Percentiles rank a stretch among this genome's conserved stretches.
phyloP scores from a whole-genome alignment of 2,329 filamentous ascomycete genomes.

The Chaetothyriales sp. region DNA sequence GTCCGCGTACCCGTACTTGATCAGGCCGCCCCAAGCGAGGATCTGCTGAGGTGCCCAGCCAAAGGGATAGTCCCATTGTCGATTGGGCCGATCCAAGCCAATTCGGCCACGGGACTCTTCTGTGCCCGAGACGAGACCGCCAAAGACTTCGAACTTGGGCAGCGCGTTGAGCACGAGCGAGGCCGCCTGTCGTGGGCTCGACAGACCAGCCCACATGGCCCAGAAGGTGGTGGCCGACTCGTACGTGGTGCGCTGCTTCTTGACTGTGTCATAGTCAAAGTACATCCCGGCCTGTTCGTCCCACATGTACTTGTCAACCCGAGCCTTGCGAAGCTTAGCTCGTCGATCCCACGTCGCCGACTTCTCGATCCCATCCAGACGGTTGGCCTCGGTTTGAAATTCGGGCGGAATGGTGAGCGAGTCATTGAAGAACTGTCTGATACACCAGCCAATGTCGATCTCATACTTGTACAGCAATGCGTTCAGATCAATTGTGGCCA shows the following conservation, averaged over 20 bases:
- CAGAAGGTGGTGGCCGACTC: constrained; percentile 91
- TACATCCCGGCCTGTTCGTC: constrained; percentile 85
- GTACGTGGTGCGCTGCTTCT: constrained; percentile 65
- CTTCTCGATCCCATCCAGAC: constrained; percentile 57
- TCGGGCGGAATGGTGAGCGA: constrained; percentile 66
- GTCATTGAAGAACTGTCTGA: constrained; percentile 72
- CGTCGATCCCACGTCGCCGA: constrained; percentile 84
- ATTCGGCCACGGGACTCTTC: constrained; percentile 72
- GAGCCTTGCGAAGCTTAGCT: constrained; percentile 65
- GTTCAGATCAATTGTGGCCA: constrained; percentile 90
- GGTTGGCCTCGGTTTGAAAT: constrained; percentile 54
- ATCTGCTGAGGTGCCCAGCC: constrained; percentile 99
- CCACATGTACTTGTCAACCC: constrained; percentile 90
- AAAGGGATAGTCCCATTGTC: constrained; percentile 97
- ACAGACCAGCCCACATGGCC: constrained; percentile 89
- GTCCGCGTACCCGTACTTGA: constrained; percentile 80
- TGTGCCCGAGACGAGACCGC: constrained; percentile 78
- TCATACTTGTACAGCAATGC: constrained; percentile 95
- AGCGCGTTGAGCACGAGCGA: constrained; percentile 66
- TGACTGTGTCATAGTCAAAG: constrained; percentile 88
- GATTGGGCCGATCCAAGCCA: constrained; percentile 70
- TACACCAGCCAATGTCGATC: constrained; percentile 74
- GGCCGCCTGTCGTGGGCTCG: constrained; percentile 72
- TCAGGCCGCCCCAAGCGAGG: constrained; percentile 83
- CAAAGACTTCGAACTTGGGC: constrained; percentile 74